Conservation (phyloP, 2,329 filamentous ascomycete genomes). For the Colletotrichum sp. region DNA sequence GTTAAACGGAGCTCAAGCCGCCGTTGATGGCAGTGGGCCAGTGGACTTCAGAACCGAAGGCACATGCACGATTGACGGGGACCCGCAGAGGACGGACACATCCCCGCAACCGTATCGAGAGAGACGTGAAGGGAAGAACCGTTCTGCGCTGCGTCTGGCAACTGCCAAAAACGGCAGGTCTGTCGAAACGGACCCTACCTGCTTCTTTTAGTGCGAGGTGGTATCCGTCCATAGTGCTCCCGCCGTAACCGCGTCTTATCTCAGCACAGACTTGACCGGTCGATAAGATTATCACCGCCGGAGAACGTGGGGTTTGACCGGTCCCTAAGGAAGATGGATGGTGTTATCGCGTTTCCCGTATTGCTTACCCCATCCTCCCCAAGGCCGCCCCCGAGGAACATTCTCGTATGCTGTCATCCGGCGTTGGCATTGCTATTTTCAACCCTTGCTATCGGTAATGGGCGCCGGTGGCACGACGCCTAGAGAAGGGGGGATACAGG, state of each 20-base stretch:
- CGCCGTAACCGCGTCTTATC: neutral
- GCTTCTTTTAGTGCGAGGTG: neutral
- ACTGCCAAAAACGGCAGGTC: neutral
- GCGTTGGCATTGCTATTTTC: conserved; percentile 7
- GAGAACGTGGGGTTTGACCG: neutral
- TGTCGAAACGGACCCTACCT: neutral
- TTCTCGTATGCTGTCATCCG: conserved; percentile 10
- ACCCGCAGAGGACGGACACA: neutral
- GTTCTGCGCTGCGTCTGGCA: neutral
- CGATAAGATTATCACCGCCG: neutral
- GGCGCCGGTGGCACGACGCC: neutral
- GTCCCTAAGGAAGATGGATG: neutral
- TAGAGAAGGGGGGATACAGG: neutral
- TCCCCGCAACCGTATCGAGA: neutral
- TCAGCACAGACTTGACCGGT: neutral
- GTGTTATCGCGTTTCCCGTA: neutral
- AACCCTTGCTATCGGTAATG: neutral
- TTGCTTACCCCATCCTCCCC: neutral
- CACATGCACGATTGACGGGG: neutral
- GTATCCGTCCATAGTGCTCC: neutral
- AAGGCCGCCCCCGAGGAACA: neutral
- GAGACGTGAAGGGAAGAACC: neutral
- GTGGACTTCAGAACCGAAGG: neutral
- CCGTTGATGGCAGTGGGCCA: neutral
- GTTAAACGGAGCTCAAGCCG: neutral